Percentiles rank a stretch among this genome's conserved stretches.
These are phyloP conservation scores for Lotus japonicus DNA, from an alignment of 306 rosid genomes.

Conservation along the genomic window DNA sequence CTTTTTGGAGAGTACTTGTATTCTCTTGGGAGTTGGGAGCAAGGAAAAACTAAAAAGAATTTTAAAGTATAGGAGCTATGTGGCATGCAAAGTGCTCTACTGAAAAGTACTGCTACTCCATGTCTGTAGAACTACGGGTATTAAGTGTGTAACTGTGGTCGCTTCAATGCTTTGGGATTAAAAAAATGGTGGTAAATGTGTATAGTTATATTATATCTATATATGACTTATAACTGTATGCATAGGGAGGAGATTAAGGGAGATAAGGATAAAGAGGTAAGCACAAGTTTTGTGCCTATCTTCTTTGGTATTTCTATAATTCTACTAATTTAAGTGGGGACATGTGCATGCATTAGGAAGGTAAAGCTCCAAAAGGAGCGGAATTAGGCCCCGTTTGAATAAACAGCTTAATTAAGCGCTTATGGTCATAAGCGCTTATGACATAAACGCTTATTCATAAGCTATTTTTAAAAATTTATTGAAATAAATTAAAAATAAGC, in stretches of 20 bases:
- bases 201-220: neutral
- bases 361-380: slow-evolving; percentile 6
- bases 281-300: neutral
- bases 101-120: neutral
- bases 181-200: neutral
- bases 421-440: no score
- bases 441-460: no score
- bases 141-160: slow-evolving; percentile 24
- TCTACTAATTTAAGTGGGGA: slow-evolving; percentile 20
- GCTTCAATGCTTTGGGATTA: no score
- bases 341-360: neutral
- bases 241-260: neutral
- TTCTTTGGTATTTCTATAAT: neutral
- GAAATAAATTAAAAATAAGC: no score
- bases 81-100: slow-evolving; percentile 11
- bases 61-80: neutral
- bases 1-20: neutral
- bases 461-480: no score
- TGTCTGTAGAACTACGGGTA: slow-evolving; percentile 5
- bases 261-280: neutral
- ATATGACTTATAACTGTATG: no score
- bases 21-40: slow-evolving; percentile 2
- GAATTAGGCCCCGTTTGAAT: no score
- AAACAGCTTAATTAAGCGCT: no score
- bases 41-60: neutral